phyloP scores from a whole-genome alignment of 768 basidiomycete species.

The Mycena rebaudengoi region DNA sequence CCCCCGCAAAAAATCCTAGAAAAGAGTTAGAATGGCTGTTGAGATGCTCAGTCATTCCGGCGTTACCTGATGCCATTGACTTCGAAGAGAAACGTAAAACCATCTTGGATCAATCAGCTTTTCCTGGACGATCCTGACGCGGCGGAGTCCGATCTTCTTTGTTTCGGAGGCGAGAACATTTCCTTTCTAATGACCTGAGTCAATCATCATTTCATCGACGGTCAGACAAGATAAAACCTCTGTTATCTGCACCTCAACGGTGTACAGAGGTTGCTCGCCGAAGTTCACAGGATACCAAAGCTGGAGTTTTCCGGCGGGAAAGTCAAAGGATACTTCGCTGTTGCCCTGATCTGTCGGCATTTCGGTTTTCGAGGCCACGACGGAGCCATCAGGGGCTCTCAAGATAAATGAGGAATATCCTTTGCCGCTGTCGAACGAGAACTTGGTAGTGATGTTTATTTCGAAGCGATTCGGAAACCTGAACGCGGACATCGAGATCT shows the following conservation, averaged over 20 bases:
- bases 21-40: too few relatives aligned
- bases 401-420: conserved; percentile 58
- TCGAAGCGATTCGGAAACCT: conserved; percentile 64
- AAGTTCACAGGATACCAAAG: conserved; percentile 91
- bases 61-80: conserved; percentile 88
- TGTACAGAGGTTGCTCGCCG: conserved; percentile 84
- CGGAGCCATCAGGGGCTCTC: conserved; percentile 56
- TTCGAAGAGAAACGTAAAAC: conserved; percentile 89
- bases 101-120: conserved; percentile 77
- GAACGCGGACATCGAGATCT: conserved; percentile 69
- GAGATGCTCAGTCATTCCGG: too few relatives aligned
- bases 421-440: conserved; percentile 48
- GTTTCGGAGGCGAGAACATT: conserved; percentile 59
- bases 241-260: conserved; percentile 60
- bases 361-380: conserved; percentile 48
- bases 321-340: conserved; percentile 54
- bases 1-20: too few relatives aligned
- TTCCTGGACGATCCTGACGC: conserved; percentile 84
- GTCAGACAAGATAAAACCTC: conserved; percentile 30
- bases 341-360: conserved; percentile 46
- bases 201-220: background rate
- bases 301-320: conserved; percentile 64
- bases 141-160: conserved; percentile 79
- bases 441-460: conserved; percentile 57
- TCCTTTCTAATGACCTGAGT: conserved; percentile 57